These are phyloP conservation scores for Trichodelitschia bisporula DNA, from an alignment of 495 filamentous ascomycete genomes.

Conservation along the genomic window DNA sequence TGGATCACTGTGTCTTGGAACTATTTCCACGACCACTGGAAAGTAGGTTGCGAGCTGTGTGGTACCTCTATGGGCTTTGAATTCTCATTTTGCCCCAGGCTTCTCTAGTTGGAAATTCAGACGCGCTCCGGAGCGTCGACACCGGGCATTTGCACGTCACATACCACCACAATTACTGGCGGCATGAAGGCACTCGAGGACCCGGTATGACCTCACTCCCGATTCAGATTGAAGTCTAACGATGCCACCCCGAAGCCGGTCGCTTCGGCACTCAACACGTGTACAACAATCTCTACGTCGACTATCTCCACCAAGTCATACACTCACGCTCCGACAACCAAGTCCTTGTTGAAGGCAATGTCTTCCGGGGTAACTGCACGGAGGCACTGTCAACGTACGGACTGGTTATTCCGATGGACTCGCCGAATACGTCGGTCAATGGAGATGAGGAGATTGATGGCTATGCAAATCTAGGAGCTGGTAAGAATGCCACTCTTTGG, in stretches of 20 bases:
- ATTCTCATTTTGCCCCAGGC: no score
- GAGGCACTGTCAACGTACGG: conserved; percentile 23
- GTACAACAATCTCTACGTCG: conserved; percentile 16
- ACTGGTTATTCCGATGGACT: conserved; percentile 21
- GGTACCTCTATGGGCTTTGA: no score
- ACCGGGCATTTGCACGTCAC: conserved; percentile 16
- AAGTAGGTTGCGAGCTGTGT: no score
- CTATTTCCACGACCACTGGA: conserved; percentile 13
- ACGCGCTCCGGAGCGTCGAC: conserved; percentile 11
- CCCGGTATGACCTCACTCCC: no score
- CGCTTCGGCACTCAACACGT: conserved; percentile 16
- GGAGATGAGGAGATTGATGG: conserved; percentile 19
- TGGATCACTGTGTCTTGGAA: conserved; percentile 16
- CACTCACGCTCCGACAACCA: conserved; percentile 15
- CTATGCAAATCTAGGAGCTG: conserved; percentile 19
- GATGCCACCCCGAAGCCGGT: no score
- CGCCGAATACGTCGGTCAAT: conserved; percentile 15
- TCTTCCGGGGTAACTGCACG: conserved; percentile 15
- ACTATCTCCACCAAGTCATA: conserved; percentile 15
- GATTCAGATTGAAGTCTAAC: no score
- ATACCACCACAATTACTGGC: conserved; percentile 19
- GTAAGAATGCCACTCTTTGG: conserved; percentile 10
- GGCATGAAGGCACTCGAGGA: conserved; percentile 14
- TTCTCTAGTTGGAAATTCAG: conserved; percentile 6
- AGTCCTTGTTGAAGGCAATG: conserved; percentile 16